Percentiles rank a stretch among this genome's conserved stretches.
phyloP scores from a whole-genome alignment of 345 rosid genomes.

The Rhodomyrtus tomentosa region DNA sequence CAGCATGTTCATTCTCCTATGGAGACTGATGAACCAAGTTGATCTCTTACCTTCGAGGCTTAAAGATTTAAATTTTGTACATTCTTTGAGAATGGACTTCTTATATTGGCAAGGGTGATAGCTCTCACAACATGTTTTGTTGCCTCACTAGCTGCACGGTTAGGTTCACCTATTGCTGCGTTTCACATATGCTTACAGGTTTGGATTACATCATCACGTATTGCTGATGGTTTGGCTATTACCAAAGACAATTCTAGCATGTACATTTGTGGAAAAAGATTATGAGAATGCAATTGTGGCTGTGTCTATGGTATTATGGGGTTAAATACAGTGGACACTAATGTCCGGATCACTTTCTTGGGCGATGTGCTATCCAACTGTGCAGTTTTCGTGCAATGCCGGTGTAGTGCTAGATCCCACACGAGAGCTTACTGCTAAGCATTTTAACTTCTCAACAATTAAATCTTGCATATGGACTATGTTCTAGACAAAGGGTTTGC shows the following conservation, averaged over 20 bases:
- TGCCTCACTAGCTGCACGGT: constrained; percentile 74
- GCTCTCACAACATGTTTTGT: constrained; percentile 85
- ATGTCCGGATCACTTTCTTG: no score
- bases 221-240: constrained; percentile 87
- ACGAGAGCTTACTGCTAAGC: no score
- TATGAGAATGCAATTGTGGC: constrained; percentile 52
- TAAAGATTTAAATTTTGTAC: constrained; percentile 45
- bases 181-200: constrained; percentile 85
- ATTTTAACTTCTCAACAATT: background rate
- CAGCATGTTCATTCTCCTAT: constrained; percentile 24
- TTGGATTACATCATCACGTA: constrained; percentile 88
- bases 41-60: constrained; percentile 57
- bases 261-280: constrained; percentile 74
- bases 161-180: constrained; percentile 83
- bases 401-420: no score
- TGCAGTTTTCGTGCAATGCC: no score
- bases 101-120: constrained; percentile 56
- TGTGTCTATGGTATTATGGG: constrained; percentile 68
- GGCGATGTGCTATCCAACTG: no score
- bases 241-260: constrained; percentile 83
- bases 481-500: constrained; percentile 70
- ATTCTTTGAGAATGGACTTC: constrained; percentile 61
- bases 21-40: constrained; percentile 46
- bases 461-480: constrained; percentile 53
- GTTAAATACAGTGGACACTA: background rate